Evolutionary conservation across 2,329 filamentous ascomycete species (phyloP), one percentile per base, ranked within the genome.

Genomic region (Clarireedia monteithiana): DNA sequence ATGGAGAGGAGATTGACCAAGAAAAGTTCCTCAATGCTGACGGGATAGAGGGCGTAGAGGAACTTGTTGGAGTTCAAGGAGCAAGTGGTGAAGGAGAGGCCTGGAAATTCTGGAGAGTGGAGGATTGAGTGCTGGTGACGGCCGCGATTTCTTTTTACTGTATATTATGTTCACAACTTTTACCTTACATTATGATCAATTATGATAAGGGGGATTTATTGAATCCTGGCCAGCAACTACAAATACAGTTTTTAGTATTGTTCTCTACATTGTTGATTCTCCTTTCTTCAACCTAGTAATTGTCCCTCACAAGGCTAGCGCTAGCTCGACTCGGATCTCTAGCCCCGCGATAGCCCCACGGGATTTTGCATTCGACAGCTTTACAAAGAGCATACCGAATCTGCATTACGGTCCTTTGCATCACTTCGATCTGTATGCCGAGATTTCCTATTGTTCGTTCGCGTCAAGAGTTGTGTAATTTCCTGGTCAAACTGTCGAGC

Each of bases 1-100:
- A 89, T 36, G 90, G 90, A 24, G 89, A 94, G 74, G 91, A 96
- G 72, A 97, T 99, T 66, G 89, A 96, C 65, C 79, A 92, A 66
- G 90, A 96, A 57, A 87, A 86, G 66, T 89, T 99, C 69, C 77
- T 97, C 54, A 88, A 85, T 55, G 94, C 90, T 0, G 82, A 90
- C 53, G 91, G 89, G 1, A 87, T 85, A 39, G 86, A 91, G 54
- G 94, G 89, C 0, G 88, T 99, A 20, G 92, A 97, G 71, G 79
- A 80, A 64, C 75, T 99, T 42, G 92, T 96, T 0, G 91, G 92
- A 15, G 89, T 95, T 2, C 79, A 81, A 55, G 83, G 83, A 3
- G 77, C 81, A 24, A 77, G 75, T 0, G 85, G 86, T 48, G 85
- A 86, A 67, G 75, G 86, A 59, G 85, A 89, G 64, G 88, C 88